Percentiles rank a stretch among this genome's conserved stretches.
These are phyloP conservation scores for Botryotinia narcissicola DNA, from an alignment of 2,329 filamentous ascomycete species.

Conservation along the genomic window DNA sequence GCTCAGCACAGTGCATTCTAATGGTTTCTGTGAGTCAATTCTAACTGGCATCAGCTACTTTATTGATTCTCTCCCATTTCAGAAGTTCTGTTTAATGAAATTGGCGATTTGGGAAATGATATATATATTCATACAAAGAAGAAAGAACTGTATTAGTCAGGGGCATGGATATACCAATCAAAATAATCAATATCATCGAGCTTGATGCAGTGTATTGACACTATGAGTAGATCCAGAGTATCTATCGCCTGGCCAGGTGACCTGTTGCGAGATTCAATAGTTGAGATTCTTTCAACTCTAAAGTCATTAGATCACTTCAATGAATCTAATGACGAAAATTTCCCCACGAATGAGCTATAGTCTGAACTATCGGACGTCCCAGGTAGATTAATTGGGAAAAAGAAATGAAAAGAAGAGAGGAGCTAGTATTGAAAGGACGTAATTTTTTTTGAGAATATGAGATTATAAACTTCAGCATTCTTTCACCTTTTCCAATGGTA, in stretches of 20 bases:
- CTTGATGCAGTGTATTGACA: not conserved
- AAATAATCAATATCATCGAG: not conserved
- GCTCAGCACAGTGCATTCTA: not conserved
- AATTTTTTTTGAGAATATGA: not conserved
- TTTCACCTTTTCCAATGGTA: not conserved
- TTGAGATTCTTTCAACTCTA: not conserved
- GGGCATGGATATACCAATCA: too few species aligned
- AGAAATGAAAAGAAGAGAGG: not conserved
- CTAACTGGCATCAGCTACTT: not conserved
- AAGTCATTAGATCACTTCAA: not conserved
- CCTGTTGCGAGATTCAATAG: not conserved
- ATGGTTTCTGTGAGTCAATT: not conserved
- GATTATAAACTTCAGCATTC: not conserved
- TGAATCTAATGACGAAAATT: rapidly evolving
- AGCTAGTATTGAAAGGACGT: too few species aligned
- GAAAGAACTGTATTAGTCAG: too few species aligned
- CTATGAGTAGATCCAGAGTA: not conserved
- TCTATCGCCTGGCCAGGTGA: not conserved
- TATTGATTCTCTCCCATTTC: not conserved
- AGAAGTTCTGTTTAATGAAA: not conserved
- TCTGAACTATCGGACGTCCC: not conserved
- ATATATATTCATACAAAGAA: too few species aligned
- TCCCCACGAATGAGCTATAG: not conserved
- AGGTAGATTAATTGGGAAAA: not conserved
- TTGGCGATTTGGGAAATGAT: too few species aligned